Base-by-base conservation (phyloP, 2,329 filamentous ascomycete species). In the Trichophyton mentagrophytes region DNA sequence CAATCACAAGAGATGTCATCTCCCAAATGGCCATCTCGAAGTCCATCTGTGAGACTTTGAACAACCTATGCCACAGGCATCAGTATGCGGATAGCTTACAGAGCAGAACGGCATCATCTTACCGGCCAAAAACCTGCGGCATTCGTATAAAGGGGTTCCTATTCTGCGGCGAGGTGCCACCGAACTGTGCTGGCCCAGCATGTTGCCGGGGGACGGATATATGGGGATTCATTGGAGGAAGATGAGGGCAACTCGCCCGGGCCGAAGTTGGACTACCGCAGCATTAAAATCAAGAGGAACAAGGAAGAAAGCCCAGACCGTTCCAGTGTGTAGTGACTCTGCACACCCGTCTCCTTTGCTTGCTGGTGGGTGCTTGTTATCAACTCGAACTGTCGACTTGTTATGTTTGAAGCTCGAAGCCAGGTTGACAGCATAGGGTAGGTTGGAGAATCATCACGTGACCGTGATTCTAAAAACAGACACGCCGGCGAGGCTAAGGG, bases 21-120 rank as follows among this genome's bases (percentile, higher is more conserved):
- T 87, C 85, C 85, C 85, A 87, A 66, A 86, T 81, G 20, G 85
- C 85, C 78, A 86, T 85, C 70, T 87, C 85, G 69, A 87, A 87
- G 76, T 87, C 85, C 85, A 87, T 87, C 67, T 86, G 84, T 9
- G 84, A 84, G 68, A 87, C 87, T 71, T 87, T 87, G 79, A 87
- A 86, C 57, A 87, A 74, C 61, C 79, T 80, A 58, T 51, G 33
- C 2, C n/a, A 2, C 33, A 3, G 8, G 8, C 27, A 8, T 42
- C 56, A 42, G 40, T 3, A 38, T 36, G 15, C 3, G 40, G 36
- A 30, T 8, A 17, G 7, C 36, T 30, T 49, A 55, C 4, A 57
- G 51, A 40, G 4, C 22, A 27, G n/a, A 15, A 58, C 20, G 42
- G n/a, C 58, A 15, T 7, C 25, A 40, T n/a, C 66, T 57, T 61